Evolutionary conservation across 495 filamentous ascomycete genomes (phyloP).

Genomic region (Trypethelium eluteriae): DNA sequence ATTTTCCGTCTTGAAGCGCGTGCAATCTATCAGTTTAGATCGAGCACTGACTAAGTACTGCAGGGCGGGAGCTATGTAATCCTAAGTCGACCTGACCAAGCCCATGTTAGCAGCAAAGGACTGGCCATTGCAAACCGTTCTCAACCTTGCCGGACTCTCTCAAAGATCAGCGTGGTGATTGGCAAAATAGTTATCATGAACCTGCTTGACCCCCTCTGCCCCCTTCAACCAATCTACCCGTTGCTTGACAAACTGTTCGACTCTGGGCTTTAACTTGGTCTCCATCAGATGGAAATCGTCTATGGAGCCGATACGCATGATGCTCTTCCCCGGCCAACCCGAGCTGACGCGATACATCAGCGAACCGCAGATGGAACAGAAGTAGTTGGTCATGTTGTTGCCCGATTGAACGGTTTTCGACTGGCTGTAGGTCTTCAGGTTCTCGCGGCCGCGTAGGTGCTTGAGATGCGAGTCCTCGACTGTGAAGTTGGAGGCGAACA

Average conservation of each 20-base stretch:
- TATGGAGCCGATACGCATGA: slow-evolving; percentile 47
- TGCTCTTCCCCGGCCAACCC: slow-evolving; percentile 35
- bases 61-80: too few species aligned
- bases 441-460: slow-evolving; percentile 43
- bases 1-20: too few species aligned
- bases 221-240: slow-evolving; percentile 41
- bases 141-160: too few species aligned
- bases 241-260: slow-evolving; percentile 41
- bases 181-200: too few species aligned
- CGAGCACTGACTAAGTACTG: too few species aligned
- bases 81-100: too few species aligned
- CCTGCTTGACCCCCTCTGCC: slow-evolving; percentile 29
- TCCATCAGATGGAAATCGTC: slow-evolving; percentile 49
- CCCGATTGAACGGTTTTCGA: slow-evolving; percentile 37
- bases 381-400: slow-evolving; percentile 47
- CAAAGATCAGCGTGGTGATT: too few species aligned
- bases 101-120: too few species aligned
- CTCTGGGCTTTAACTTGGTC: slow-evolving; percentile 42
- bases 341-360: slow-evolving; percentile 45
- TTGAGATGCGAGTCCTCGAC: slow-evolving; percentile 37
- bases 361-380: slow-evolving; percentile 48
- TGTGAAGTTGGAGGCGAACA: slow-evolving; percentile 52
- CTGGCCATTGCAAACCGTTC: too few species aligned
- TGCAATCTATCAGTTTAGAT: too few species aligned
- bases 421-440: slow-evolving; percentile 39